phyloP scores from a whole-genome alignment of 2,329 filamentous ascomycete species.

The Pezicula carpinea region DNA sequence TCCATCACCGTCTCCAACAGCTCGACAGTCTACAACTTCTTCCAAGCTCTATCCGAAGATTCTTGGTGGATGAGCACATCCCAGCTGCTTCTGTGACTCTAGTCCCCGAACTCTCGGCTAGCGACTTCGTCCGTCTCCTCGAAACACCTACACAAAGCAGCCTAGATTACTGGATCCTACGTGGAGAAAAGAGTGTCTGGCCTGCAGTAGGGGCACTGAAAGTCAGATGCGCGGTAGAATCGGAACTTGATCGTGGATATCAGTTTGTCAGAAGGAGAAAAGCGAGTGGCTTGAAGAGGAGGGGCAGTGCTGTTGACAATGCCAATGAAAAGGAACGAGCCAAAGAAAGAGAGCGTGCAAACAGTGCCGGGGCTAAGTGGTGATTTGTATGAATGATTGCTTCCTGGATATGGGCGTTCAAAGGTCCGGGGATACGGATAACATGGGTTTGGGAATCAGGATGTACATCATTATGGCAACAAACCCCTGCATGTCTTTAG shows the following conservation, averaged over 20 bases:
- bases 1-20: conserved; percentile 76
- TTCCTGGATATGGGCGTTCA: conserved; percentile 1
- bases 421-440: not conserved
- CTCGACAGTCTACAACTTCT: conserved; percentile 73
- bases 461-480: no score
- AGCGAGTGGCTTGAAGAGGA: conserved; percentile 26
- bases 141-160: conserved; percentile 74
- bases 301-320: conserved; percentile 26
- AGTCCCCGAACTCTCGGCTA: conserved; percentile 69
- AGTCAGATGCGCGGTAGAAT: conserved; percentile 79
- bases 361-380: conserved; percentile 22
- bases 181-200: conserved; percentile 87
- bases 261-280: conserved; percentile 63
- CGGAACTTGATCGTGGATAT: conserved; percentile 82
- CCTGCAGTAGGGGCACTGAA: conserved; percentile 78
- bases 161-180: conserved; percentile 78
- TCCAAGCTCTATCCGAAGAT: conserved; percentile 63
- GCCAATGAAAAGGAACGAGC: conserved; percentile 18
- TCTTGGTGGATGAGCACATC: conserved; percentile 78
- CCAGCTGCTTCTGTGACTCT: conserved; percentile 75
- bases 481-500: no score
- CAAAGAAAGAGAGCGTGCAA: conserved; percentile 23
- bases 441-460: not conserved
- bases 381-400: conserved; percentile 1
- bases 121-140: conserved; percentile 74